phyloP scores from a whole-genome alignment of 176 grass and related monocot species.

The Pontederia paniculata region DNA sequence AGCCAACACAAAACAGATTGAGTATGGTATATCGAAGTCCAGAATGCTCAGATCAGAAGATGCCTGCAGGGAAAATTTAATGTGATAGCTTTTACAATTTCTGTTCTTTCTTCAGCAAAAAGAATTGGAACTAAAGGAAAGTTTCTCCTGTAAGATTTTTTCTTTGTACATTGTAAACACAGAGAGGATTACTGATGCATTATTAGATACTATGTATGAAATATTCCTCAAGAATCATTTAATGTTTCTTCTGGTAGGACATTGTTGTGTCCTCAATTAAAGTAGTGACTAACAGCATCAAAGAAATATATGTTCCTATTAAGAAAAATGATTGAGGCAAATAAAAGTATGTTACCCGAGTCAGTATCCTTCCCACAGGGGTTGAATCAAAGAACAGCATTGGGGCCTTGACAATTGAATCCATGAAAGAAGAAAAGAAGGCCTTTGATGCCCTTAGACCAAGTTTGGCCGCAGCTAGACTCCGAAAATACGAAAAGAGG shows the following conservation, averaged over 20 bases:
- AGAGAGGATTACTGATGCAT: no score
- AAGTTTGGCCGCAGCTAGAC: constrained; percentile 28
- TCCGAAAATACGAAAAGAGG: constrained; percentile 54
- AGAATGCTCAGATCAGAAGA: constrained; percentile 95
- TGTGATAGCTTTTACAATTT: no score
- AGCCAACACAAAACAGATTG: constrained; percentile 45
- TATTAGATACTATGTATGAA: no score
- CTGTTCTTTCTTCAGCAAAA: background rate
- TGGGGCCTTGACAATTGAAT: constrained; percentile 80
- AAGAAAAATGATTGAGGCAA: no score
- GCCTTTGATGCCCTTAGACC: constrained; percentile 81
- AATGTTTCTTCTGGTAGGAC: no score
- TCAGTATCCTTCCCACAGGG: constrained; percentile 85
- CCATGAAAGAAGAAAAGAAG: constrained; percentile 65
- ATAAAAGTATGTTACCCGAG: constrained; percentile 36
- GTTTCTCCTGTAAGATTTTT: no score
- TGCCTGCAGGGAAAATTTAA: constrained; percentile 34
- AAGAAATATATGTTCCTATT: no score
- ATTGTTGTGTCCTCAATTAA: no score
- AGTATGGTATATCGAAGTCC: constrained; percentile 95
- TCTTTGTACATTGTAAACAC: no score
- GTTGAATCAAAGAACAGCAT: constrained; percentile 96
- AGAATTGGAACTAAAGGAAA: no score
- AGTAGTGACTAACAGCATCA: no score
- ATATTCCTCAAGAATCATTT: no score